Evolutionary conservation across 305 asterid genomes (phyloP).

Genomic region (Petunia hybrid): DNA sequence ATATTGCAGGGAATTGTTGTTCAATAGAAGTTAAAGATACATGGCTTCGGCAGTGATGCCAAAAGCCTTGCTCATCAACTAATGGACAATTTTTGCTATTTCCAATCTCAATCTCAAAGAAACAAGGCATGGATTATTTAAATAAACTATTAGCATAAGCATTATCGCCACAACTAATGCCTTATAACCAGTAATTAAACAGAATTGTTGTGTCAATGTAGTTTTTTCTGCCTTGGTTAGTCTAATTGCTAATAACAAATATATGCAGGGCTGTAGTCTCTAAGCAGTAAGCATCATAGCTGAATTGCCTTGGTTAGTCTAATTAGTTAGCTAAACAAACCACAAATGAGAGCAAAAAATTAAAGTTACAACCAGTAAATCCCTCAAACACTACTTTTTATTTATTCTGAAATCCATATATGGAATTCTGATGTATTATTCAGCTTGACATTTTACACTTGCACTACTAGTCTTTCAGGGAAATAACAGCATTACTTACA

Average conservation of each 20-base stretch:
- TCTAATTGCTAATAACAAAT: not conserved
- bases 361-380: not conserved
- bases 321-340: no score
- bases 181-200: not conserved
- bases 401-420: constrained; percentile 47
- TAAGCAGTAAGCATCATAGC: no score
- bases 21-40: not conserved
- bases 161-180: not conserved
- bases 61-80: not conserved
- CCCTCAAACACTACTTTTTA: constrained; percentile 38
- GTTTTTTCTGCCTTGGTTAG: not conserved
- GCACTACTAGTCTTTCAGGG: constrained; percentile 45
- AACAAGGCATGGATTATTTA: not conserved
- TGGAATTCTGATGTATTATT: constrained; percentile 44
- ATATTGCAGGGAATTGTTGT: not conserved
- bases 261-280: not conserved
- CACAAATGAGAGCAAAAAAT: no score
- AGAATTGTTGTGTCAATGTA: constrained; percentile 1
- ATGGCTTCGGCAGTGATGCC: not conserved
- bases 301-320: no score
- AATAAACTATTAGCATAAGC: not conserved
- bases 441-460: constrained; percentile 60
- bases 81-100: not conserved
- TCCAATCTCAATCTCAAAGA: not conserved
- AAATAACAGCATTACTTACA: constrained; percentile 49